A percentile compares a stretch with the other conserved stretches of the same genome.
phyloP scores from a whole-genome alignment of 106 monocot genomes.

The Alisma plantagoaquatica region DNA sequence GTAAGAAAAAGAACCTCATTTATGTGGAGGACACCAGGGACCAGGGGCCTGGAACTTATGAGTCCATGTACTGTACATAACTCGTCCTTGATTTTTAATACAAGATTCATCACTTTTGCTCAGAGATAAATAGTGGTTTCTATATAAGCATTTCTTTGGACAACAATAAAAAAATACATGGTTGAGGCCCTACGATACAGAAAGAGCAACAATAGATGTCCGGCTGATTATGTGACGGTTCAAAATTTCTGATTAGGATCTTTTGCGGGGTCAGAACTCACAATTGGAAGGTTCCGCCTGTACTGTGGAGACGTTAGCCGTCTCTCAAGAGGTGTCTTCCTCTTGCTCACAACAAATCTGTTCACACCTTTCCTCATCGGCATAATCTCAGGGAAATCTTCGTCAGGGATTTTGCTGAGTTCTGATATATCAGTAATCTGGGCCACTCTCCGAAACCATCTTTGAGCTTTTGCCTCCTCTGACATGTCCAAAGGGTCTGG shows the following conservation, averaged over 20 bases:
- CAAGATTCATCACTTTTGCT: too few relatives aligned
- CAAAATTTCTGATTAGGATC: constrained; percentile 11
- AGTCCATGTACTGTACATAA: too few relatives aligned
- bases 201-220: too few relatives aligned
- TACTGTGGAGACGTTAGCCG: constrained; percentile 77
- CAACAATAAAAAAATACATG: too few relatives aligned
- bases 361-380: constrained; percentile 97
- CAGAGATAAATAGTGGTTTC: too few relatives aligned
- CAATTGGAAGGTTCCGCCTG: constrained; percentile 67
- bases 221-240: neutral
- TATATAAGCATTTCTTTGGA: too few relatives aligned
- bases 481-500: constrained; percentile 97
- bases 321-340: constrained; percentile 94
- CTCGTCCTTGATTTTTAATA: too few relatives aligned
- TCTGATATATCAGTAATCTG: constrained; percentile 97
- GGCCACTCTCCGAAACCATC: constrained; percentile 91
- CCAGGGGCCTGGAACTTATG: too few relatives aligned
- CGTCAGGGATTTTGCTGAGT: constrained; percentile 84
- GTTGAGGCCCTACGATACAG: too few relatives aligned
- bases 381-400: constrained; percentile 98
- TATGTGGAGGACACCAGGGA: too few relatives aligned
- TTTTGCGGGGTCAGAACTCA: constrained; percentile 58
- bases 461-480: constrained; percentile 95
- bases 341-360: constrained; percentile 91
- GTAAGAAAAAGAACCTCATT: too few relatives aligned